Evolutionary conservation across 2,329 filamentous ascomycete genomes (phyloP).

Genomic region (Botrytis fragariae): DNA sequence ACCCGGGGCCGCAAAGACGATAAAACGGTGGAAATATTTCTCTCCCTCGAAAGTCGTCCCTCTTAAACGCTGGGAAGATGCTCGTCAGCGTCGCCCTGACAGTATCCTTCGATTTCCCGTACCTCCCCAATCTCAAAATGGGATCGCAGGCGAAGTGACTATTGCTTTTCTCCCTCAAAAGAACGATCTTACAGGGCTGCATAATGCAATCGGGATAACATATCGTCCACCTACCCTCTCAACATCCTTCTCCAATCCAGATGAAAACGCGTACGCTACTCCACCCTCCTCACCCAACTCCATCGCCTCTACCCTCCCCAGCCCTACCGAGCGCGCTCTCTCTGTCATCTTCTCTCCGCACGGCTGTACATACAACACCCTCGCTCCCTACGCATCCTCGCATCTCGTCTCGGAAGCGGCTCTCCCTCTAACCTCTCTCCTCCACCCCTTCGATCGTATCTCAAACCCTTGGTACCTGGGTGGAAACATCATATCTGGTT

Average conservation of each 20-base stretch:
- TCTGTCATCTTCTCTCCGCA: conserved; percentile 65
- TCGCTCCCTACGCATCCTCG: conserved; percentile 55
- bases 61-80: conserved; percentile 49
- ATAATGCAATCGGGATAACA: conserved; percentile 69
- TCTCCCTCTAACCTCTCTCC: conserved; percentile 59
- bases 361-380: conserved; percentile 53
- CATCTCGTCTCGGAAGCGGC: conserved; percentile 57
- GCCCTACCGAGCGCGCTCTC: conserved; percentile 46
- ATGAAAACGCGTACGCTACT: conserved; percentile 22
- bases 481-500: conserved; percentile 56
- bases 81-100: conserved; percentile 34
- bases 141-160: conserved; percentile 64
- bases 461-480: conserved; percentile 61
- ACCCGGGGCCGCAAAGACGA: conserved; percentile 61
- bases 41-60: conserved; percentile 48
- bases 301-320: conserved; percentile 31
- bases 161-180: conserved; percentile 64
- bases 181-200: conserved; percentile 57
- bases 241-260: background rate
- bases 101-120: conserved; percentile 47
- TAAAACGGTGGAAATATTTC: conserved; percentile 68
- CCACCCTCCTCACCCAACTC: conserved; percentile 31
- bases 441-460: conserved; percentile 62
- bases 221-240: conserved; percentile 51
- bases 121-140: conserved; percentile 50